Conservation (phyloP, 176 grass and related monocot species). For the Oryza meyeriana region DNA sequence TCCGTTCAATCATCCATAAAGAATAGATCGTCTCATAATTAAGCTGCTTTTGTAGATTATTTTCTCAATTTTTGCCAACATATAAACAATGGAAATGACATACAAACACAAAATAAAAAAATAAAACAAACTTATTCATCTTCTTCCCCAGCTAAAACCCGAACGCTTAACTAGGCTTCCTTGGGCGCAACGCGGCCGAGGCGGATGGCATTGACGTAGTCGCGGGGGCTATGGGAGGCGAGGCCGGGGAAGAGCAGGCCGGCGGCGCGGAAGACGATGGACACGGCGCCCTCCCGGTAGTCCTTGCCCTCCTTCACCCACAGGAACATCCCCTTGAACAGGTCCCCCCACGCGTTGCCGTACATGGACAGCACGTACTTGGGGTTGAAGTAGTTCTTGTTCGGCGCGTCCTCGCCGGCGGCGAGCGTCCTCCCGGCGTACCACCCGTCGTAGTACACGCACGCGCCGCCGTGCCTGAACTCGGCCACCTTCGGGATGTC, state of each 20-base stretch:
- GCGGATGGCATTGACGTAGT: conserved; percentile 63
- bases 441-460: conserved; percentile 73
- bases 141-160: too few species aligned
- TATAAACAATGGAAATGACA: not conserved
- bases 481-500: conserved; percentile 34
- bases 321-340: conserved; percentile 53
- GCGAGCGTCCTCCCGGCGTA: conserved; percentile 44
- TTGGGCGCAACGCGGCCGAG: conserved; percentile 31
- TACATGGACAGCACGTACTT: conserved; percentile 46
- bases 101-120: not conserved
- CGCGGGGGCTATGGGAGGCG: conserved; percentile 65
- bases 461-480: conserved; percentile 50
- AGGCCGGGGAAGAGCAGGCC: conserved; percentile 52
- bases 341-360: conserved; percentile 41
- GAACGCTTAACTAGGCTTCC: not conserved
- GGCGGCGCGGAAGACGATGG: conserved; percentile 41
- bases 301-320: conserved; percentile 45
- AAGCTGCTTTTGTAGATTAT: not conserved
- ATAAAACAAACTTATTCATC: not conserved
- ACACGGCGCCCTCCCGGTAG: conserved; percentile 52
- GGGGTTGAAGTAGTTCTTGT: conserved; percentile 68
- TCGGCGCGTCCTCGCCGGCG: conserved; percentile 50
- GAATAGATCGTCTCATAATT: not conserved
- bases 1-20: too few species aligned
- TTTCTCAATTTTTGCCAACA: not conserved